Percentiles rank a stretch among this genome's conserved stretches.
Conservation (phyloP, 129 eudicot species). For the Escallonia herrerae region DNA sequence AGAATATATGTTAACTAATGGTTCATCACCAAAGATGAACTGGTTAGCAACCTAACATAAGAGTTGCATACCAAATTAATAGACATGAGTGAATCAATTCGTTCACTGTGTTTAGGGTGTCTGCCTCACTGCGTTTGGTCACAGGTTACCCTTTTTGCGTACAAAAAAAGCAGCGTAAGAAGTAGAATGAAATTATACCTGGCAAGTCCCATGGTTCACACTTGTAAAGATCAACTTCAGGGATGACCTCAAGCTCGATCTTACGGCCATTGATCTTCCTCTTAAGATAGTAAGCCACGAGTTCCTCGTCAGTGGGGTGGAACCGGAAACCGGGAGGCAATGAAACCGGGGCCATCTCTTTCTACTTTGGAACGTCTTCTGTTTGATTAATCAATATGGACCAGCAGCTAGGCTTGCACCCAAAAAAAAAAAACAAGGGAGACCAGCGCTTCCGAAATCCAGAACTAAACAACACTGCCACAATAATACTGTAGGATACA, state of each 20-base stretch:
- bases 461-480: constrained; percentile 26
- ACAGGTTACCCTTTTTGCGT: no score
- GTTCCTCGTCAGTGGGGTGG: constrained; percentile 92
- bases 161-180: no score
- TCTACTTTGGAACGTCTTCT: constrained; percentile 9
- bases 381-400: constrained; percentile 6
- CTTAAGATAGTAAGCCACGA: constrained; percentile 84
- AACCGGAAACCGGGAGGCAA: constrained; percentile 97
- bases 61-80: no score
- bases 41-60: no score
- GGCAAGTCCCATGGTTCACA: constrained; percentile 99
- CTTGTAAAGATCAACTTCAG: constrained; percentile 98
- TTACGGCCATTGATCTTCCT: constrained; percentile 78
- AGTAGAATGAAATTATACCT: constrained; percentile 29
- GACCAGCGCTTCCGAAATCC: constrained; percentile 30
- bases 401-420: constrained; percentile 14
- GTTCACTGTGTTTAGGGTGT: no score
- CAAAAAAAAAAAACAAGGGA: constrained; percentile 17
- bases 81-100: no score
- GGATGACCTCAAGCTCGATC: constrained; percentile 88
- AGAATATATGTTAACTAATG: no score
- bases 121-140: no score
- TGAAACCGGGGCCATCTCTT: constrained; percentile 81
- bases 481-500: constrained; percentile 14
- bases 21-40: no score